Base-by-base conservation (phyloP, 805 yeast species). In the Saturnispora sekii region DNA sequence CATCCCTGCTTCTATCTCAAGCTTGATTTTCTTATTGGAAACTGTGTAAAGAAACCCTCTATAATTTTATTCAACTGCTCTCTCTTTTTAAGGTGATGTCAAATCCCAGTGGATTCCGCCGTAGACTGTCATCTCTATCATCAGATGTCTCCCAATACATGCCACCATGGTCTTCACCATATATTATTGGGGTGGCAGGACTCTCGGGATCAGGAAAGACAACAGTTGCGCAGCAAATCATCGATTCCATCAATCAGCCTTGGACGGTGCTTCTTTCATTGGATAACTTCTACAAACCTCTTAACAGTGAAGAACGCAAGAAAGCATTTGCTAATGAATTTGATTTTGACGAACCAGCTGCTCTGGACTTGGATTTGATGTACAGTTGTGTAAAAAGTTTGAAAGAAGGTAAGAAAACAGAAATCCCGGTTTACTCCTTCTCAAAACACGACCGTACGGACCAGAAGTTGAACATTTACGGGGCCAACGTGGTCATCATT, bases 181-280 rank as follows among this genome's bases (percentile, higher is more conserved):
- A 84, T 54, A 76, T 85, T 41, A 85, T 85, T 51, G 95, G 94
- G n/a, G 74, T 85, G 15, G 94, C 94, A 0, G 95, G 95, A 1
- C 73, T 77, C 21, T 77, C 85, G 12, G 94, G 97, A 2, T 85
- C 96, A 0, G 98, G 98, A 1, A 90, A 90, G 59, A 90, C 97
- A 0, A 82, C 95, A 32, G 86, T 93, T 15, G 93, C 97, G 0
- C 79, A 87, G 33, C 74, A 76, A 51, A 81, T 93, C 53, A 84
- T 89, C 43, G 76, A 81, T 45, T 79, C 80, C 49, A 64, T 76
- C 48, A 81, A 86, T 63, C 86, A 86, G 45, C 97, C 97, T 1
- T 89, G 97, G 96, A 86, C 97, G 0, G 90, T 93, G 10, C 68
- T 93, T 46, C 59, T 90, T 16, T 84, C 96, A 1, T 71, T 88